Evolutionary conservation across 495 filamentous ascomycete genomes (phyloP), one percentile per base, ranked within the genome.

Genomic region (Penicillium manginii): DNA sequence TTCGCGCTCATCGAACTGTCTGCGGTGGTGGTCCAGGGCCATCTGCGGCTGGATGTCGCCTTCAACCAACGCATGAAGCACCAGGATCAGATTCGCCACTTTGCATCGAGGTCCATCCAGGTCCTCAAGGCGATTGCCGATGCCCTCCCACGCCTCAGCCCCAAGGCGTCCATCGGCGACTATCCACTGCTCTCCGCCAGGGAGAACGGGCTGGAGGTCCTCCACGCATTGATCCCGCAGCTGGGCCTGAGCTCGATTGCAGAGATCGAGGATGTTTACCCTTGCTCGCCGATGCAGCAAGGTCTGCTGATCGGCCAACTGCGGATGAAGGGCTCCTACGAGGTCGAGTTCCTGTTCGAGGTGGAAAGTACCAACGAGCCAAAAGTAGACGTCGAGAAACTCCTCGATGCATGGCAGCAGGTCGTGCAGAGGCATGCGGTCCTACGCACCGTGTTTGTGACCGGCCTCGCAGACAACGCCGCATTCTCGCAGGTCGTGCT

Each of bases 1-100:
- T 84, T 89, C 45, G 84, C 82, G 3, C 61, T 90, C 0, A 87
- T 91, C 54, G 88, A 91, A 63, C 79, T 88, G 52, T 85, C 80
- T 4, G 82, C 81, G 23, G 78, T 84, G 64, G 78, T 88, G n/a
- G 79, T 82, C 37, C 74, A 84, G 50, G 86, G 85, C 23, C 76
- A 75, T 54, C 78, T 88, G 9, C 82, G 82, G n/a, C 74, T 89
- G 58, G 83, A 82, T n/a, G 86, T 91, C 67, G 73, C 83, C 0
- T 89, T 84, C 70, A 87, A 84, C 67, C 77, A 77, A 35, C 75
- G 78, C 57, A 87, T 85, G 68, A 77, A 78, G 45, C 82, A 87
- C 54, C 84, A 84, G 47, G 64, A 78, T 91, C 73, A 75, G 15
- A 86, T 91, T 39, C 69, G 69, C 26, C 58, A 61, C 19, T 91